These are phyloP conservation scores for Juglanconis oblonga DNA, from an alignment of 2,329 filamentous ascomycete genomes.

Conservation along the genomic window DNA sequence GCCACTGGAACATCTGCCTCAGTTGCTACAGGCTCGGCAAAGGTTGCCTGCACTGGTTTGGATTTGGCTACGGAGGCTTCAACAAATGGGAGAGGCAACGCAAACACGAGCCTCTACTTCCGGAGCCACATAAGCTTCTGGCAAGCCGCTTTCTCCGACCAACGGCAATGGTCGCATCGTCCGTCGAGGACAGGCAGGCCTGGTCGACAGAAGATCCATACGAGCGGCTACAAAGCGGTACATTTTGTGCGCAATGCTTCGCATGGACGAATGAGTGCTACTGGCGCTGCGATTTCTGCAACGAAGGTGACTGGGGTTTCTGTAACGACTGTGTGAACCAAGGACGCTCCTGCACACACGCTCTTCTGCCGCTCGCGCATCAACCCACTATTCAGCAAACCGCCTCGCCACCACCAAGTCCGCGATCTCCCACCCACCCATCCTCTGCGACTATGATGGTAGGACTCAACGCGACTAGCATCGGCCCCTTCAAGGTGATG, in stretches of 20 bases:
- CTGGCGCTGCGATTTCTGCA: slow-evolving; percentile 85
- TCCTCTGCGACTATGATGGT: slow-evolving; percentile 45
- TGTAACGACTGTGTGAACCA: slow-evolving; percentile 85
- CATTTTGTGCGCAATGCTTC: slow-evolving; percentile 78
- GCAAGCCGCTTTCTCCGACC: slow-evolving; percentile 56
- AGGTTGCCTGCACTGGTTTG: slow-evolving; percentile 85
- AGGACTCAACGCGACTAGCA: slow-evolving; percentile 42
- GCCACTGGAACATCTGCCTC: slow-evolving; percentile 75
- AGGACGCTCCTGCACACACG: slow-evolving; percentile 77
- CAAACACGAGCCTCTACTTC: slow-evolving; percentile 36
- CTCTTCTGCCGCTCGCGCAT: slow-evolving; percentile 73
- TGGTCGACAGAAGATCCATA: slow-evolving; percentile 66
- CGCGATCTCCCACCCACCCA: slow-evolving; percentile 41
- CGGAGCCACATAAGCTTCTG: slow-evolving; percentile 56
- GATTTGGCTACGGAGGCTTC: slow-evolving; percentile 74
- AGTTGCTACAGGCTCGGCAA: slow-evolving; percentile 73
- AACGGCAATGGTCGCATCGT: slow-evolving; percentile 42
- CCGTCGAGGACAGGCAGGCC: slow-evolving; percentile 53
- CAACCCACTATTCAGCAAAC: slow-evolving; percentile 33
- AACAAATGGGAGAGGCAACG: slow-evolving; percentile 59
- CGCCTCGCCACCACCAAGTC: slow-evolving; percentile 34
- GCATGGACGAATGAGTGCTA: slow-evolving; percentile 77
- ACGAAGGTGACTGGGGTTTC: slow-evolving; percentile 92
- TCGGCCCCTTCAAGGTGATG: slow-evolving; percentile 62
- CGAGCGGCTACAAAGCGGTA: slow-evolving; percentile 69